Evolutionary conservation across 225 moss, liverwort and hornwort species (phyloP), one percentile per base, ranked within the genome.

Genomic region (Marchantia paleacea): DNA sequence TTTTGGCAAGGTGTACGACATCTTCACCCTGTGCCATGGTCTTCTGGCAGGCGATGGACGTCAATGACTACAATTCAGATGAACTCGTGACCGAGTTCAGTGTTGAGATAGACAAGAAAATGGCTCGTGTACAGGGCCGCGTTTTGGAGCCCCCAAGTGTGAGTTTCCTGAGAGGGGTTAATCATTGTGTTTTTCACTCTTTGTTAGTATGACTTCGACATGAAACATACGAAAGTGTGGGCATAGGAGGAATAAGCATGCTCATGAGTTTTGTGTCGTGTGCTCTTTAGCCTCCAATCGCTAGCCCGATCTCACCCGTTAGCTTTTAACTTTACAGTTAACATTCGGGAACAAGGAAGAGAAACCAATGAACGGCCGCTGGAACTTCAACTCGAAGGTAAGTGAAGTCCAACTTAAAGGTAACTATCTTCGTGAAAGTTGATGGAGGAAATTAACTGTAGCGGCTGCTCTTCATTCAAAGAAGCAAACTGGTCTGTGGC

Each of bases 301-400:
- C n/a, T 0, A 29, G 12, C 0, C 24, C 8, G 30, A 0, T 29
- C 14, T 14, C 49, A 31, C 13, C 10, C 25, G 39, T 16, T 18
- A 19, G 26, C 12, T 47, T 52, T 18, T 24, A 25, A 54, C 7
- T n/a, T 10, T 47, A 24, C 89, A 97, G 95, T 89, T 95, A 51
- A 10, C 86, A 16, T 94, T 99, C 52, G 97, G 97, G 69, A 85
- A 86, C 3, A 80, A 61, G 52, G 90, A 86, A 64, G 93, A 99
- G 83, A 88, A 82, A 55, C 95, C 93, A 4, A 81, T 70, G 22
- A 86, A 93, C 0, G 97, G 95, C 48, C 85, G 92, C 1, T 99
- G 95, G 93, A 99, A 95, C 75, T 99, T 87, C 72, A 93, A 90
- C 51, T 81, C 85, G 19, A 94, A 99, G 93, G 92, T 92, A 3